phyloP scores from a whole-genome alignment of 1,139 yeast genomes.

The Pichia sp. region DNA sequence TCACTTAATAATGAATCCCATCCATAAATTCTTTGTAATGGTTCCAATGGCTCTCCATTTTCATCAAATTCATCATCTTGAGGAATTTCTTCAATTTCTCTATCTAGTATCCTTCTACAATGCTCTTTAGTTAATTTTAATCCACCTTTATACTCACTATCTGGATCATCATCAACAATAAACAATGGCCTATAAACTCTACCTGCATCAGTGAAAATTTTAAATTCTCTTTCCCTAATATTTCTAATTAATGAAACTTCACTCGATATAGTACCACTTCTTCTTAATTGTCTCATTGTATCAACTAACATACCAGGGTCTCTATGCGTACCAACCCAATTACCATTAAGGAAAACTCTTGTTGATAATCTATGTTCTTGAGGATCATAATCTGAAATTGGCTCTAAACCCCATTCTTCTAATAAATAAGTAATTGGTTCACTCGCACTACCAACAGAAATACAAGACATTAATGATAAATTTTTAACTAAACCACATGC shows the following conservation, averaged over 20 bases:
- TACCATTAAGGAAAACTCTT: constrained; percentile 95
- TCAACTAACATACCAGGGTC: constrained; percentile 89
- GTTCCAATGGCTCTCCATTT: constrained; percentile 39
- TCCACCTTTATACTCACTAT: constrained; percentile 66
- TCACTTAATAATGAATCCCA: constrained; percentile 82
- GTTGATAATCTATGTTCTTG: constrained; percentile 89
- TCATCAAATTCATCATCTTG: constrained; percentile 47
- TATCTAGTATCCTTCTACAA: constrained; percentile 60
- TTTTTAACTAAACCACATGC: constrained; percentile 99
- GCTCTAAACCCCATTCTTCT: constrained; percentile 99
- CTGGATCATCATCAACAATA: constrained; percentile 80
- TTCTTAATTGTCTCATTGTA: constrained; percentile 84
- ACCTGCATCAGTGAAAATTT: constrained; percentile 97
- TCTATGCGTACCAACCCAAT: constrained; percentile 98
- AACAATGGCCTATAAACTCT: constrained; percentile 94
- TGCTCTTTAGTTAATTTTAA: constrained; percentile 81
- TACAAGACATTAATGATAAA: constrained; percentile 92
- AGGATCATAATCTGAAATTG: constrained; percentile 92
- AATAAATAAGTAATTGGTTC: constrained; percentile 89
- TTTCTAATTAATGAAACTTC: constrained; percentile 97
- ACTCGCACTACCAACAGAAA: constrained; percentile 96
- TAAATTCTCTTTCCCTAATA: constrained; percentile 91
- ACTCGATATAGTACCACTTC: constrained; percentile 93
- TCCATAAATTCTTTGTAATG: constrained; percentile 48
- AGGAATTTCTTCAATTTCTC: constrained; percentile 46